Evolutionary conservation across 2,329 filamentous ascomycete genomes (phyloP).

Genomic region (Penicillium sp.): DNA sequence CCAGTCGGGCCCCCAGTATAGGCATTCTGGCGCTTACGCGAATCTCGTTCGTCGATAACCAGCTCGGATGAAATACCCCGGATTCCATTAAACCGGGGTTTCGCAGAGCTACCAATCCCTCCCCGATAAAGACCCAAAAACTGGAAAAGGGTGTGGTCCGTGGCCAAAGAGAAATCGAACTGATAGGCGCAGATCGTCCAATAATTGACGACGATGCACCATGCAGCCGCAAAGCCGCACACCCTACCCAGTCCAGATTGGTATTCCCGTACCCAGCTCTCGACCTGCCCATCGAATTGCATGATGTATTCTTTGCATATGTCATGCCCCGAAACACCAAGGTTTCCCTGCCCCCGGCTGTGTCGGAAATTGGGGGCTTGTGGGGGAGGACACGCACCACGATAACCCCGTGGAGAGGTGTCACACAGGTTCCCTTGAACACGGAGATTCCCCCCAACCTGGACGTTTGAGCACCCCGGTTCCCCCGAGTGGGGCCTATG

Average conservation of each 20-base stretch:
- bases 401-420: background rate
- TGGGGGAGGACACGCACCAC: background rate
- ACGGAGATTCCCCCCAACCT: slow-evolving; percentile 1
- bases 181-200: slow-evolving; percentile 25
- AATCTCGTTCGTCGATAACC: slow-evolving; percentile 5
- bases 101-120: background rate
- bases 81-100: slow-evolving; percentile 2
- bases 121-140: background rate
- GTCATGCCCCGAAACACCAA: background rate
- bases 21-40: background rate
- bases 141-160: background rate
- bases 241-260: slow-evolving; percentile 6
- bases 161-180: background rate
- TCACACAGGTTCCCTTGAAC: slow-evolving; percentile 8
- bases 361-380: slow-evolving; percentile 1
- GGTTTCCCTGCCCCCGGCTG: background rate
- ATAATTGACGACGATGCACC: slow-evolving; percentile 17
- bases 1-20: slow-evolving; percentile 1
- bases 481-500: background rate
- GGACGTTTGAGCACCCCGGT: background rate
- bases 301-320: background rate
- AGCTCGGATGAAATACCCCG: slow-evolving; percentile 8
- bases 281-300: background rate
- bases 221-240: slow-evolving; percentile 23
- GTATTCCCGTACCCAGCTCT: background rate